phyloP scores from a whole-genome alignment of 2,329 filamentous ascomycete genomes.

The Fusarium siculi region DNA sequence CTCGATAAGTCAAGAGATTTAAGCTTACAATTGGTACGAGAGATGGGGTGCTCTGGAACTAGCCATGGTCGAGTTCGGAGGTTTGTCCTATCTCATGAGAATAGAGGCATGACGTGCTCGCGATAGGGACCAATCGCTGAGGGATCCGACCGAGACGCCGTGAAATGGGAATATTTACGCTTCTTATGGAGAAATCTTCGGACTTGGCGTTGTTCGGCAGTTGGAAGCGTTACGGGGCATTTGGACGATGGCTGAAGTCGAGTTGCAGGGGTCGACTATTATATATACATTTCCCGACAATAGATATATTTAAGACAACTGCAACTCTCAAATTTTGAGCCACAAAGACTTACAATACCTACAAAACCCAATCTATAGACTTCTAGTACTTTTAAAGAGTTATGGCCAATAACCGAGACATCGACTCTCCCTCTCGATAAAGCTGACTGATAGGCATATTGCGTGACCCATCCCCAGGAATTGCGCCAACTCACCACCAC shows the following conservation, averaged over 20 bases:
- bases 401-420: not conserved
- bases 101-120: conserved; percentile 39
- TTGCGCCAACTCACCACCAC: conserved; percentile 36
- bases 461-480: conserved; percentile 42
- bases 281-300: not conserved
- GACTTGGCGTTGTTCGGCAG: not conserved
- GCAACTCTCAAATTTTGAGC: not conserved
- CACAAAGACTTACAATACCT: accelerated
- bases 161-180: not conserved
- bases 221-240: not conserved
- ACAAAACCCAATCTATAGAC: accelerated
- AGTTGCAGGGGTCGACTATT: not conserved
- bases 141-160: conserved; percentile 36
- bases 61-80: conserved; percentile 15
- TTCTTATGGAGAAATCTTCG: not conserved
- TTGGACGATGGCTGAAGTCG: not conserved
- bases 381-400: accelerated
- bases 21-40: not conserved
- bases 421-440: not conserved
- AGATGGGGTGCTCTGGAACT: not conserved
- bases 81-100: conserved; percentile 17
- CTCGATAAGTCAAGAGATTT: conserved; percentile 27
- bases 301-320: not conserved
- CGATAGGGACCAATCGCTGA: conserved; percentile 35
- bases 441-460: conserved; percentile 17